phyloP scores from a whole-genome alignment of 1,284 basidiomycete species.

The Somion occarium region DNA sequence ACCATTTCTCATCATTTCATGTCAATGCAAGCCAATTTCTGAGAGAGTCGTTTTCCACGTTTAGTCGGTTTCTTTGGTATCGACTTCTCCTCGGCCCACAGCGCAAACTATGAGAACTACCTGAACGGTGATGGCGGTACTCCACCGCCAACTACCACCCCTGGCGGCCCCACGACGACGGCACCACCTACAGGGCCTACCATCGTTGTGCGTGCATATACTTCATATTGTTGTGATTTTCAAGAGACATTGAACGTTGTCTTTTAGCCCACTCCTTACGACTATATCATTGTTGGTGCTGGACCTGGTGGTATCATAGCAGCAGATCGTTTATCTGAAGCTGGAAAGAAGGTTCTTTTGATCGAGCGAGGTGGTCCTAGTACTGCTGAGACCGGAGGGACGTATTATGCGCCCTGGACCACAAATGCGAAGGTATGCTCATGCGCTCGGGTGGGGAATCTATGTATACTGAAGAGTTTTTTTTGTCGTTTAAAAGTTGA shows the following conservation, averaged over 20 bases:
- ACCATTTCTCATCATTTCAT: background rate
- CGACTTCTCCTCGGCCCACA: constrained; percentile 45
- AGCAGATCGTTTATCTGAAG: constrained; percentile 55
- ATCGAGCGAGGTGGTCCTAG: constrained; percentile 60
- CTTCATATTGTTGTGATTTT: no score
- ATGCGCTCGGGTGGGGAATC: background rate
- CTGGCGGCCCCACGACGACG: constrained; percentile 22
- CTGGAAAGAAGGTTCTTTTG: constrained; percentile 57
- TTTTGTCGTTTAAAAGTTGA: constrained; percentile 34
- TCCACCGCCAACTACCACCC: constrained; percentile 18
- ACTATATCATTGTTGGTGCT: constrained; percentile 59
- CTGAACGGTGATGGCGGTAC: constrained; percentile 39
- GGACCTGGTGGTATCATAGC: constrained; percentile 45
- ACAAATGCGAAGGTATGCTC: background rate
- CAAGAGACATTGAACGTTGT: no score
- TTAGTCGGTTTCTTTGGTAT: constrained; percentile 57
- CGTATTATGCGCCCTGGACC: constrained; percentile 47
- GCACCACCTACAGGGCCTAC: constrained; percentile 35
- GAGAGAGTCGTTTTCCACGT: background rate
- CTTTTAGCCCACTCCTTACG: constrained; percentile 44
- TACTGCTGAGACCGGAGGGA: constrained; percentile 57
- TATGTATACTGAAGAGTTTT: background rate
- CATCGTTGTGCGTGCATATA: no score
- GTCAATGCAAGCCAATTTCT: background rate
- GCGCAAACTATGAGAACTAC: constrained; percentile 43